A percentile compares a stretch with the other conserved stretches of the same genome.
Conservation (phyloP, 768 basidiomycete species). For the Mycena vitilis region DNA sequence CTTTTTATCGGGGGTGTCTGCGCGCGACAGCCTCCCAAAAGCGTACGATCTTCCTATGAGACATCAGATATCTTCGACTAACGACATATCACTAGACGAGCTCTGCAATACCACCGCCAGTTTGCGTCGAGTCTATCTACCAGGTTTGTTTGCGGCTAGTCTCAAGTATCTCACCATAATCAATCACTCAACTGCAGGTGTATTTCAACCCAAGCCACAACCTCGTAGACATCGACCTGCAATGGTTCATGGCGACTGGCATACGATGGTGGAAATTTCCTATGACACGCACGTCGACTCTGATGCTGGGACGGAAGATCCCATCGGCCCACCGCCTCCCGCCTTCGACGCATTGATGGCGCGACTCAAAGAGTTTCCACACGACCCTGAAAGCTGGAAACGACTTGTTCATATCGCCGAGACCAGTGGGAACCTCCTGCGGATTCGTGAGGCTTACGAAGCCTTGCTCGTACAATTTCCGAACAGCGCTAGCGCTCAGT, state of each 20-base stretch:
- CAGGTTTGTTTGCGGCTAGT: constrained; percentile 24
- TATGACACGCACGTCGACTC: constrained; percentile 34
- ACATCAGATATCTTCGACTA: too few relatives aligned
- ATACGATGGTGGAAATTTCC: constrained; percentile 31
- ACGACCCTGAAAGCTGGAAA: constrained; percentile 84
- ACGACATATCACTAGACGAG: too few relatives aligned
- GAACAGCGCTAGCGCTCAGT: constrained; percentile 91
- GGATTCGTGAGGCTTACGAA: constrained; percentile 85
- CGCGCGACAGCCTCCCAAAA: too few relatives aligned
- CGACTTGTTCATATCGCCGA: constrained; percentile 83
- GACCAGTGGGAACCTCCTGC: constrained; percentile 79
- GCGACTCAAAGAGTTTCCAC: constrained; percentile 73
- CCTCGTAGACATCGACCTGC: constrained; percentile 28
- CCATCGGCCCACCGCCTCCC: constrained; percentile 52
- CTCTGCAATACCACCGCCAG: too few relatives aligned
- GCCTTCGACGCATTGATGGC: constrained; percentile 76
- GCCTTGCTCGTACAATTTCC: constrained; percentile 87
- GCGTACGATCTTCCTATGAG: too few relatives aligned
- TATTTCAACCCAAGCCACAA: constrained; percentile 16
- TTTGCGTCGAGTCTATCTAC: background rate
- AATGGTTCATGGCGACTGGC: constrained; percentile 27
- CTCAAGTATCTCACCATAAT: constrained; percentile 15
- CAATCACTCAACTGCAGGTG: constrained; percentile 17
- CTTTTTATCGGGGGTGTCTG: too few relatives aligned
- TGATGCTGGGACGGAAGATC: constrained; percentile 43